Percentiles rank a stretch among this genome's conserved stretches.
These are phyloP conservation scores for Microdochium nivale DNA, from an alignment of 2,329 filamentous ascomycete species.

Conservation along the genomic window DNA sequence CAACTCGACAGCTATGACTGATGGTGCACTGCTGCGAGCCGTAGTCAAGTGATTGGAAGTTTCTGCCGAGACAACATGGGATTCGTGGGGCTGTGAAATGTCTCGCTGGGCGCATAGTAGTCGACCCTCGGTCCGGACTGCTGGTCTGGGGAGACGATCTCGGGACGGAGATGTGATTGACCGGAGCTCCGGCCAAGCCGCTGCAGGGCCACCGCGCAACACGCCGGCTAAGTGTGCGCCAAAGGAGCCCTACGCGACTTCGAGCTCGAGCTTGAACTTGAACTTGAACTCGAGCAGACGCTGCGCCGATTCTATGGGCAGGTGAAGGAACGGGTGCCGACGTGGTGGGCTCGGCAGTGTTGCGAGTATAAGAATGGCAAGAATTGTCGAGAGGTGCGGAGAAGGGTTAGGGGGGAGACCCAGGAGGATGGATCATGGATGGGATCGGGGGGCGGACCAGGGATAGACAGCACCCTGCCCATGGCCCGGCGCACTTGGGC, in stretches of 20 bases:
- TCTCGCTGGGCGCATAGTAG: neutral
- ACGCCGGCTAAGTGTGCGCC: neutral
- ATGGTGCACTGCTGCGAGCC: neutral
- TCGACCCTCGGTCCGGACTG: too few species aligned
- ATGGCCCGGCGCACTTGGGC: too few species aligned
- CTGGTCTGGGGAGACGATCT: neutral
- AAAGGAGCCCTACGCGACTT: neutral
- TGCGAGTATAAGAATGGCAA: conserved; percentile 7
- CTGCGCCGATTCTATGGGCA: neutral
- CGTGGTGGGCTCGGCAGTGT: neutral
- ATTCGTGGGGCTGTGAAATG: neutral
- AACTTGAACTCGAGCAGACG: neutral
- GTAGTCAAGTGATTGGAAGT: neutral
- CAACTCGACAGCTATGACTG: neutral
- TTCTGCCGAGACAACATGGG: neutral
- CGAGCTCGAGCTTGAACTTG: neutral
- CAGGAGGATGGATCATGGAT: neutral
- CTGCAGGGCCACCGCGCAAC: neutral
- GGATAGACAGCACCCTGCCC: neutral
- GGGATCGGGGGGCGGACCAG: neutral
- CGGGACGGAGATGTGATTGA: neutral
- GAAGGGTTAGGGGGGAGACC: neutral
- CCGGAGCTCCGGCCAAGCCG: neutral
- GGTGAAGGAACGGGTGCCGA: conserved; percentile 2
- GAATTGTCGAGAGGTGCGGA: conserved; percentile 8